Base-by-base conservation (phyloP, 495 filamentous ascomycete species). In the Parmelia sp. region DNA sequence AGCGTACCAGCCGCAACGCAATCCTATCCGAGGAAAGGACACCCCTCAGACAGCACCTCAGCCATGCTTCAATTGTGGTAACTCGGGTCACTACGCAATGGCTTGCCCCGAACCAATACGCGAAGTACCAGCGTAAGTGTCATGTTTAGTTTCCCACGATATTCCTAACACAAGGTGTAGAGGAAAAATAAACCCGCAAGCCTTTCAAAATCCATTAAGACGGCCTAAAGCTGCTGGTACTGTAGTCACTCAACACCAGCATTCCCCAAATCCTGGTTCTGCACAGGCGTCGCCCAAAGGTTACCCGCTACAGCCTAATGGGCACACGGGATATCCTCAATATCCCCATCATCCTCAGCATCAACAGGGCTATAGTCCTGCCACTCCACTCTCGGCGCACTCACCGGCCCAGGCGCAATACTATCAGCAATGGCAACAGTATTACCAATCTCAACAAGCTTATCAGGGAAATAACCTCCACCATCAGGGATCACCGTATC, bases 71-170 rank as follows among this genome's bases (percentile, higher is more conserved):
- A 80, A 80, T 59, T 80, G 78, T 68, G 78, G 79, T 15, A 69
- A 69, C 27, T 59, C 64, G 14, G 66, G 69, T 58, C 78, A 80
- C 66, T 75, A 75, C 66, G 78, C 78, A 35, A 78, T 79, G 60
- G 66, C 74, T 57, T 80, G 78, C 61, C 76, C 79, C 29, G 79
- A 80, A 65, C 72, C 76, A 37, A 75, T 73, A 56, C 71, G 83
- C 62, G 69, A 74, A 62, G 74, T 78, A 39, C 83, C 84, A 69
- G 83, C 77, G 87, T 90, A 77, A 81, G 87, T 84, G 39, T 64
- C 23, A 58, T 62, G 27, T 40, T 36, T 37, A 19, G 25, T 27
- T 25, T 61, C 21, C 27, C 55, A 44, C 29, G 31, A 64, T 40
- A 14, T 62, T 39, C 33, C 55, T 69, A 40, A 66, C 49, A 12